Conservation (phyloP, 2,329 filamentous ascomycete genomes). For the Penicillium sp. region DNA sequence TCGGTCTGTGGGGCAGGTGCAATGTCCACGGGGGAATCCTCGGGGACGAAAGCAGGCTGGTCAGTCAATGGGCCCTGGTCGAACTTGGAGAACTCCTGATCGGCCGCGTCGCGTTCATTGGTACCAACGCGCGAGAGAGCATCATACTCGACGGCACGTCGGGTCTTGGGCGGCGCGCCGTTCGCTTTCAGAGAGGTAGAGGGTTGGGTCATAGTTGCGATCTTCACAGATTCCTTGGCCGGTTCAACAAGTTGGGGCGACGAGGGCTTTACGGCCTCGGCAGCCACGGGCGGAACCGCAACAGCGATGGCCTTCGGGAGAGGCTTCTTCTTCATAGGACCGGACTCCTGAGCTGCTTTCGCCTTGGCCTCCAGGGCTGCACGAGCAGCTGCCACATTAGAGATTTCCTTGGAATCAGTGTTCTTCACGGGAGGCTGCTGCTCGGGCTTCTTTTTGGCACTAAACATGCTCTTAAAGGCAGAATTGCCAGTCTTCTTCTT, state of each 20-base stretch:
- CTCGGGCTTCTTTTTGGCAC: conserved; percentile 40
- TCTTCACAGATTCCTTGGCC: conserved; percentile 22
- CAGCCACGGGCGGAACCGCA: background rate
- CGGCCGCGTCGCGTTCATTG: conserved; percentile 45
- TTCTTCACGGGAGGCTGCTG: conserved; percentile 33
- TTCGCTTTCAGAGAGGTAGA: conserved; percentile 14
- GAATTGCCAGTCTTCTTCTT: conserved; percentile 44
- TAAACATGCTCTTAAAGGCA: conserved; percentile 47
- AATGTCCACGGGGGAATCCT: conserved; percentile 39
- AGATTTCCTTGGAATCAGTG: conserved; percentile 30
- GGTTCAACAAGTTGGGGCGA: conserved; percentile 10
- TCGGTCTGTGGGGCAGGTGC: conserved; percentile 17
- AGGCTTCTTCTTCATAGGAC: conserved; percentile 37
- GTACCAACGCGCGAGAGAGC: conserved; percentile 60
- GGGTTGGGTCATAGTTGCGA: background rate
- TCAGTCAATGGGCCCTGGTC: conserved; percentile 86
- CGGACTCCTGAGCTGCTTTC: conserved; percentile 32
- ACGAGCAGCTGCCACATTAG: conserved; percentile 44
- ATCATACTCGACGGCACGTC: conserved; percentile 54
- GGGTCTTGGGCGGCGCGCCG: conserved; percentile 38
- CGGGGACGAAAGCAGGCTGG: conserved; percentile 77
- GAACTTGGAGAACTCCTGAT: conserved; percentile 62
- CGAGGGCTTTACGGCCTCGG: conserved; percentile 8
- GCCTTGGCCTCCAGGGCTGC: conserved; percentile 42
- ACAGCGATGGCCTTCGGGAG: conserved; percentile 19